Base-by-base conservation (phyloP, 2,329 filamentous ascomycete genomes). In the Diaporthe sp. region DNA sequence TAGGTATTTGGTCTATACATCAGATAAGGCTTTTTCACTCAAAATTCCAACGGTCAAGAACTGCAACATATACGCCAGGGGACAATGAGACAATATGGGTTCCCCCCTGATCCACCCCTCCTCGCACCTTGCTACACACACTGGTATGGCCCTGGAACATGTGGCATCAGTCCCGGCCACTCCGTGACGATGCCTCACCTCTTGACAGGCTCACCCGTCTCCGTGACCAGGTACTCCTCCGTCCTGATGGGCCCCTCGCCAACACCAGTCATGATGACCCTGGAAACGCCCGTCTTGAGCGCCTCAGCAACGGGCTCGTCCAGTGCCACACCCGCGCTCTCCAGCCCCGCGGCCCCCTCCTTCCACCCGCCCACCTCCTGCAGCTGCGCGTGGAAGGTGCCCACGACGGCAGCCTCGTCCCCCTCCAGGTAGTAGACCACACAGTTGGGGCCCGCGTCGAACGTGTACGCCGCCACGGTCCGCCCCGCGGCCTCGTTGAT, bases 401-500 rank as follows among this genome's bases (percentile, higher is more conserved):
- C 96, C 0, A 95, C 91, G 4, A 98, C 92, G 4, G 89, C 84
- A 55, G 89, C 88, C 76, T 92, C 89, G 78, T 97, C 90, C 86
- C 96, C 89, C 81, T 96, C 94, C 53, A 96, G 90, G 81, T 97
- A 98, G 88, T 99, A 99, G 68, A 99, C 92, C 68, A 99, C 97
- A 53, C 95, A 95, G 85, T 99, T 99, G 71, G 97, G 97, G 70
- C 97, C 97, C 0, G 97, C 97, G 81, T 99, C 97, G 80, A 98
- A 99, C 0, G 97, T 99, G 84, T 99, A 99, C 4, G 97, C 97
- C 4, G 94, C 95, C 25, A 98, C 89, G 0, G 90, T 92, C 85
- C 92, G 93, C 71, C 94, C 95, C 6, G 94, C 94, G 32, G 89
- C 89, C 71, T 88, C 88, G 81, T 99, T 99, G 85, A 98, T 94